Evolutionary conservation across 2,329 filamentous ascomycete genomes (phyloP).

Genomic region (Fusarium sp.): DNA sequence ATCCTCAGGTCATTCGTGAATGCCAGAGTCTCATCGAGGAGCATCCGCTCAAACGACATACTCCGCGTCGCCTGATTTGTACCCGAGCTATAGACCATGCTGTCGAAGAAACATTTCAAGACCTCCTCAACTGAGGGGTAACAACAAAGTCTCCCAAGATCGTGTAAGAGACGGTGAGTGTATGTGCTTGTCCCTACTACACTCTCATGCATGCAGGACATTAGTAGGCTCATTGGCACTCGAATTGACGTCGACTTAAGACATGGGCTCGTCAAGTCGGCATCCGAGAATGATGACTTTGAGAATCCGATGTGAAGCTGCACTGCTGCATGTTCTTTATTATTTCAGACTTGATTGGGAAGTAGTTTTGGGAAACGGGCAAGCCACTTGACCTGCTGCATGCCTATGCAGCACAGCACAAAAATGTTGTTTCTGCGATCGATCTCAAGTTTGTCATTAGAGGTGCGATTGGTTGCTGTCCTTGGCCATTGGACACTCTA

Average conservation of each 20-base stretch:
- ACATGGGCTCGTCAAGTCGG: not conserved
- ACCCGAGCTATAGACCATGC: not conserved
- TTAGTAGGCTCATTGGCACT: not conserved
- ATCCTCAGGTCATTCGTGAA: not conserved
- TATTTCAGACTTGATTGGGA: not conserved
- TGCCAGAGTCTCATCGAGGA: no score
- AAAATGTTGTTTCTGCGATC: not conserved
- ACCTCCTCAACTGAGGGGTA: not conserved
- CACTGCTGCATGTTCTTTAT: not conserved
- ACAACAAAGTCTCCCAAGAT: not conserved
- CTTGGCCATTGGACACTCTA: not conserved
- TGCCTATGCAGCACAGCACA: not conserved
- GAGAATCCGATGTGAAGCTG: not conserved
- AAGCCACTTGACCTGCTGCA: not conserved
- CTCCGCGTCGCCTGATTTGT: not conserved
- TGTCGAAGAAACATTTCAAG: not conserved
- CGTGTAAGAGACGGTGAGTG: constrained; percentile 15
- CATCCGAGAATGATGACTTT: not conserved
- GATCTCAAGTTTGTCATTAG: not conserved
- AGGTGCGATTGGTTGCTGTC: not conserved
- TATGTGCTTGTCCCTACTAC: not conserved
- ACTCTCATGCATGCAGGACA: constrained; percentile 4
- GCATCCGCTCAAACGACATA: not conserved
- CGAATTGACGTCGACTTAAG: not conserved
- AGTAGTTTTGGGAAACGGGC: not conserved